Conservation (phyloP, 2,329 filamentous ascomycete species). For the Alternaria tenuissima region DNA sequence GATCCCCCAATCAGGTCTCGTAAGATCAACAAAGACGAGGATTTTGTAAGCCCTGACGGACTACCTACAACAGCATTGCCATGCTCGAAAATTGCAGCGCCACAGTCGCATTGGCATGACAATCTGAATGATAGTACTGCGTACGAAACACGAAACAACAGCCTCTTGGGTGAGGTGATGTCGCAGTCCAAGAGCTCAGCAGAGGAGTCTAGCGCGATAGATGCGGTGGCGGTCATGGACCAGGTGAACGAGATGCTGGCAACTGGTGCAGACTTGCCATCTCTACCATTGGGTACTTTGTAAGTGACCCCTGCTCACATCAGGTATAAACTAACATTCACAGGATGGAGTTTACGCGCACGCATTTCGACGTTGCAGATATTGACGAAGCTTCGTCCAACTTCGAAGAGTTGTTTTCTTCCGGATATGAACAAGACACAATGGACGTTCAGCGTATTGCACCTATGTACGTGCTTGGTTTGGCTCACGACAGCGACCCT, state of each 20-base stretch:
- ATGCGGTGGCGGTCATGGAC: constrained; percentile 23
- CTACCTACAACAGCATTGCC: constrained; percentile 20
- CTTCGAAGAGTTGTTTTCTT: constrained; percentile 29
- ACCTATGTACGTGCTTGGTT: constrained; percentile 20
- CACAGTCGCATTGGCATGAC: constrained; percentile 9
- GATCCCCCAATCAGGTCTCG: constrained; percentile 1
- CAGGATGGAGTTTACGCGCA: constrained; percentile 34
- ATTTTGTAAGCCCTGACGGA: constrained; percentile 42
- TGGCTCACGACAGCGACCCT: constrained; percentile 16
- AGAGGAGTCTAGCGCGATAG: constrained; percentile 4
- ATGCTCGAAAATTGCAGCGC: constrained; percentile 15
- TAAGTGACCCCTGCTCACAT: constrained; percentile 21
- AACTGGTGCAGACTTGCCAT: constrained; percentile 4
- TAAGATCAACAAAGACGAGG: constrained; percentile 28
- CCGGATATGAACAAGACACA: background rate
- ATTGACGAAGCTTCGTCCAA: constrained; percentile 41
- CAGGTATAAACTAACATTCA: constrained; percentile 6
- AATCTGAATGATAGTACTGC: background rate
- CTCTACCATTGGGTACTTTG: constrained; percentile 31
- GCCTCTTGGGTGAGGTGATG: constrained; percentile 27
- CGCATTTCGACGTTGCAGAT: constrained; percentile 33
- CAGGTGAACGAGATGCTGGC: constrained; percentile 25
- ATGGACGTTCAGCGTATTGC: constrained; percentile 30
- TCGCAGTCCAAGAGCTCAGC: background rate
- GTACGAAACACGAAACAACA: constrained; percentile 17